Evolutionary conservation across 768 basidiomycete species (phyloP), one percentile per base, ranked within the genome.

Genomic region (Suillus subaureus): DNA sequence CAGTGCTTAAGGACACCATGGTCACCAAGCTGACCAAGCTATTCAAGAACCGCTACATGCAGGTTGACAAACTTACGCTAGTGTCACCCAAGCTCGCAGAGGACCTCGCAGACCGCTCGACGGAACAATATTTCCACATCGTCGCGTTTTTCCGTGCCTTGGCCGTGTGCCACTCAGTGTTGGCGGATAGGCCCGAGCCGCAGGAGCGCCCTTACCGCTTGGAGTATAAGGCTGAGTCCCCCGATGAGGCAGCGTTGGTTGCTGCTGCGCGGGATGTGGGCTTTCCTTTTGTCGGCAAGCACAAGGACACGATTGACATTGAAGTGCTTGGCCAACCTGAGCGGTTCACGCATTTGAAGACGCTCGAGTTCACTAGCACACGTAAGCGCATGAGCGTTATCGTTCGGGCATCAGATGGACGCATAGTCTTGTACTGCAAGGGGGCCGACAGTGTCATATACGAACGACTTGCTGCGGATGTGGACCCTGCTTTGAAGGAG

Each of bases 401-500:
- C 66, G 88, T 94, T 52, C 91, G 97, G 33, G 85, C 85, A 61
- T 93, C 97, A 0, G 91, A 94, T 64, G 94, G 94, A 21, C 82
- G 83, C 70, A 80, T 97, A 66, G 81, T 96, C 33, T 79, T 98
- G 65, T 97, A 96, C 74, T 92, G 90, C 85, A 99, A 98, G 78
- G 97, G 97, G n/a, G 97, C 97, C 16, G 97, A 99, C 77, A 92
- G 89, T 69, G 95, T 99, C 71, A 91, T 99, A 70, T 97, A 96
- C 73, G 89, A 89, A 69, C 88, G 96, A 13, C 84, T 99, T 3
- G 84, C 86, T n/a, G 78, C 81, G 56, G 86, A 92, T 69, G 93
- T 93, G 72, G 93, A 97, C 71, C 80, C 82, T 2, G 80, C 68
- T 49, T 71, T 97, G 68, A 93, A 93, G 81, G 89, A 87, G 52